Percentiles rank a stretch among this genome's conserved stretches.
Conservation (phyloP, 2,329 filamentous ascomycete genomes). For the Penicillium palitans region DNA sequence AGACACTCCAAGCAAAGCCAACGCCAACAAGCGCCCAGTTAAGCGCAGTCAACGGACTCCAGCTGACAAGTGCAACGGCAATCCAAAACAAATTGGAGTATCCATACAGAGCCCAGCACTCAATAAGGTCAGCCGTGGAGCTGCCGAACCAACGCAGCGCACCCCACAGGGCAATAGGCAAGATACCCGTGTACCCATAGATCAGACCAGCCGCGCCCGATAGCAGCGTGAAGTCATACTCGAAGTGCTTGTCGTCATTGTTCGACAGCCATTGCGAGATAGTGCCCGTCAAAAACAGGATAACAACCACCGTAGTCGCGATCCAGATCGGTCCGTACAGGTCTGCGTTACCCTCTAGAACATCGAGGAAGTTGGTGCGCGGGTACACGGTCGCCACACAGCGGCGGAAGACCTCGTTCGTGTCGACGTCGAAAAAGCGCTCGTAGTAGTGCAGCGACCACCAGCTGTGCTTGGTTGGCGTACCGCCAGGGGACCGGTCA, state of each 20-base stretch:
- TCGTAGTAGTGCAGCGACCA: constrained; percentile 94
- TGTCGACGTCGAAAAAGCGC: constrained; percentile 99
- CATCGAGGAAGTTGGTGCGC: constrained; percentile 91
- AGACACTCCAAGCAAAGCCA: constrained; percentile 78
- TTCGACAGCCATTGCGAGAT: constrained; percentile 85
- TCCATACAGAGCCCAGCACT: constrained; percentile 94
- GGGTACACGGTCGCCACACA: constrained; percentile 90
- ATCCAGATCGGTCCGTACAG: constrained; percentile 99
- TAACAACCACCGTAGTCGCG: constrained; percentile 93
- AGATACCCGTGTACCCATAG: constrained; percentile 89
- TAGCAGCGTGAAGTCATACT: constrained; percentile 86
- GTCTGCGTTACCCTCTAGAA: constrained; percentile 94
- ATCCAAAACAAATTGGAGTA: constrained; percentile 98
- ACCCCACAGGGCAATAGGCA: constrained; percentile 82
- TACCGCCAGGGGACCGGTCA: constrained; percentile 43
- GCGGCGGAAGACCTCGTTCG: constrained; percentile 78
- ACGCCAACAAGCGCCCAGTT: constrained; percentile 94
- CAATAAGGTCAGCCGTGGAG: constrained; percentile 86
- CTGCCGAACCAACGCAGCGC: constrained; percentile 93
- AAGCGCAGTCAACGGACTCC: constrained; percentile 79
- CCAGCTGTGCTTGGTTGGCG: constrained; percentile 77
- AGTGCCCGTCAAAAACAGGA: constrained; percentile 91
- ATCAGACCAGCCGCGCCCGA: constrained; percentile 88
- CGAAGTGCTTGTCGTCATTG: constrained; percentile 68
- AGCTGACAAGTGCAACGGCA: constrained; percentile 85